phyloP scores from a whole-genome alignment of 441 rosid genomes.

The Erodium moschatum region DNA sequence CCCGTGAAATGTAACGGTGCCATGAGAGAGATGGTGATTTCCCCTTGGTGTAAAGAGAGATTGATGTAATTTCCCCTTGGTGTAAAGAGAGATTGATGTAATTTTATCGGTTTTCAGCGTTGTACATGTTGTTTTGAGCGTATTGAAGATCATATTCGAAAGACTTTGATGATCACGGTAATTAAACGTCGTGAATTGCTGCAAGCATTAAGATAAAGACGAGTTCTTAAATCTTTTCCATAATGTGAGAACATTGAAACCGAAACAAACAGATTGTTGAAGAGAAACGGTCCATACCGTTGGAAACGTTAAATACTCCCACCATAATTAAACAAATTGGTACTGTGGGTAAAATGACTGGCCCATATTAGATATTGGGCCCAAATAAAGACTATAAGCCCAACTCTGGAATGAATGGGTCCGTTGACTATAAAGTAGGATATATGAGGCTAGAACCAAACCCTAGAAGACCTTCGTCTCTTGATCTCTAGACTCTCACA shows the following conservation, averaged over 20 bases:
- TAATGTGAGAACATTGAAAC: no score
- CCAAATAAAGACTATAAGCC: background rate
- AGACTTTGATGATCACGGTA: no score
- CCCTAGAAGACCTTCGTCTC: background rate
- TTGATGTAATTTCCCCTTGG: background rate
- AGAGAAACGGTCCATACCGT: no score
- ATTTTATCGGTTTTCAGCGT: no score
- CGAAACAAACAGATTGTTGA: no score
- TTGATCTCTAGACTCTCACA: constrained; percentile 5
- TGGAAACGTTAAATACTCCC: no score
- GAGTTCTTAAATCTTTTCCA: no score
- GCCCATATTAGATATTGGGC: background rate
- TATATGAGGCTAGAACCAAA: background rate
- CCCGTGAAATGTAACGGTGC: background rate
- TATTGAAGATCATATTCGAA: background rate
- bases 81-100: background rate
- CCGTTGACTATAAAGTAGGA: background rate
- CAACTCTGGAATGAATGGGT: background rate
- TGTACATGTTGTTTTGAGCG: background rate
- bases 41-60: background rate
- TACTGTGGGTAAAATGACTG: no score
- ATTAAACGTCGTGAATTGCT: no score
- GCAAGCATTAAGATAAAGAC: no score
- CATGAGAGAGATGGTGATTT: background rate
- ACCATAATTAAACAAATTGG: no score